Base-by-base conservation (phyloP, 2,329 filamentous ascomycete genomes). In the Penicillium sp. region DNA sequence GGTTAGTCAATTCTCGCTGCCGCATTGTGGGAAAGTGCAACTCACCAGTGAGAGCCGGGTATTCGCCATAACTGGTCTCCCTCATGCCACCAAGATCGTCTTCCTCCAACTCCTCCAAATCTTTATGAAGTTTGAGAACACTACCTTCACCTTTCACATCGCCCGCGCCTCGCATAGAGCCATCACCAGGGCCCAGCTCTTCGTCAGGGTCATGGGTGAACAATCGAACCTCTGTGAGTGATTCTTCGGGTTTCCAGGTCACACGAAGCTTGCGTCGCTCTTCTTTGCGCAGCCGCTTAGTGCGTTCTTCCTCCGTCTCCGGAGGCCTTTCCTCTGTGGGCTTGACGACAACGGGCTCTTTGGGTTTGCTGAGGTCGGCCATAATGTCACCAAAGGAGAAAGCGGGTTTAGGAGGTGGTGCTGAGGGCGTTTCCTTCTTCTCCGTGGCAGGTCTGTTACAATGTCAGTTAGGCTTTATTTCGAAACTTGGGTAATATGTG, bases 141-240 rank as follows among this genome's bases (percentile, higher is more conserved):
- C 77, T 76, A 35, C 79, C 79, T 68, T 81, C 85, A 35, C 83
- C 82, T 52, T 81, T 82, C 46, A 84, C 79, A 65, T 87, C 84
- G 23, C 79, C 79, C 12, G 81, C 80, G 66, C 86, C 83, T 45
- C 82, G 80, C 61, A 81, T 78, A 63, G 83, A 78, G 62, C 81
- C 84, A 55, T 82, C 81, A 42, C 82, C 80, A 45, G 84, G 82
- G 15, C 80, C 81, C 53, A 83, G 70, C 60, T 87, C 84, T 67
- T 87, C 85, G 9, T 85, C 82, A 0, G 83, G 84, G 60, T 86
- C 83, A 67, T 86, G 84, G 25, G 79, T 82, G 67, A 87, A 87
- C 48, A 82, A 77, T 44, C 81, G 79, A 51, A 85, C 77, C 61
- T 83, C 76, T 3, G 82, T 82, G 12, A 88, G 75, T 26, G 77